These are phyloP conservation scores for Colletotrichum sp. DNA, from an alignment of 2,329 filamentous ascomycete species.

Conservation along the genomic window DNA sequence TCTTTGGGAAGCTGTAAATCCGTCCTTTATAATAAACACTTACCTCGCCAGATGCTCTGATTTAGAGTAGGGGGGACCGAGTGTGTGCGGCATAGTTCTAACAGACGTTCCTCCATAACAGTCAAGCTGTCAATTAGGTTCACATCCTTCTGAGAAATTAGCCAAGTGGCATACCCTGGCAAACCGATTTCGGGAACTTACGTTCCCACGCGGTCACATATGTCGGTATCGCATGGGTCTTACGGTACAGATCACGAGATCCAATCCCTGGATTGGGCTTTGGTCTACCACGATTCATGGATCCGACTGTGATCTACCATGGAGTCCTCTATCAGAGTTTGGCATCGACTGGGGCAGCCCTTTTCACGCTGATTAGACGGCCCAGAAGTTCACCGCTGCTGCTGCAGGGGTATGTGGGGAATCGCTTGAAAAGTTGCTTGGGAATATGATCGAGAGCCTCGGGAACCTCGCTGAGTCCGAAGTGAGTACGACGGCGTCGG, in stretches of 20 bases:
- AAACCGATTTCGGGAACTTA: neutral
- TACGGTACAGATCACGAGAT: neutral
- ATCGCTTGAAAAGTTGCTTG: neutral
- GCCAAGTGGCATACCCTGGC: neutral
- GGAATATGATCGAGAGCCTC: neutral
- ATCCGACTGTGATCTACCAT: neutral
- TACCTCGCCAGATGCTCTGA: neutral
- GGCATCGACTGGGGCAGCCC: neutral
- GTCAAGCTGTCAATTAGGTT: too few species aligned
- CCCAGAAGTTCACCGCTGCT: neutral
- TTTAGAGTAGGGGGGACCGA: neutral
- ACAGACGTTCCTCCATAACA: neutral
- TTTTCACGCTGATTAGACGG: neutral
- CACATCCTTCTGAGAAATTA: too few species aligned
- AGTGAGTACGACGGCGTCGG: neutral
- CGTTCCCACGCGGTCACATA: neutral
- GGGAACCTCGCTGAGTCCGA: neutral
- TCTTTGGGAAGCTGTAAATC: fast-evolving
- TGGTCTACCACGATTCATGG: too few species aligned
- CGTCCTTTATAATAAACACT: neutral
- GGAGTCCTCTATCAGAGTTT: neutral
- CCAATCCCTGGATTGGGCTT: neutral
- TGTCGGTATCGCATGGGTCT: neutral
- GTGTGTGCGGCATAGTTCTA: neutral
- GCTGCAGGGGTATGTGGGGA: neutral